phyloP scores from a whole-genome alignment of 164 flowering plant genomes.

The Taxillus chinensis region DNA sequence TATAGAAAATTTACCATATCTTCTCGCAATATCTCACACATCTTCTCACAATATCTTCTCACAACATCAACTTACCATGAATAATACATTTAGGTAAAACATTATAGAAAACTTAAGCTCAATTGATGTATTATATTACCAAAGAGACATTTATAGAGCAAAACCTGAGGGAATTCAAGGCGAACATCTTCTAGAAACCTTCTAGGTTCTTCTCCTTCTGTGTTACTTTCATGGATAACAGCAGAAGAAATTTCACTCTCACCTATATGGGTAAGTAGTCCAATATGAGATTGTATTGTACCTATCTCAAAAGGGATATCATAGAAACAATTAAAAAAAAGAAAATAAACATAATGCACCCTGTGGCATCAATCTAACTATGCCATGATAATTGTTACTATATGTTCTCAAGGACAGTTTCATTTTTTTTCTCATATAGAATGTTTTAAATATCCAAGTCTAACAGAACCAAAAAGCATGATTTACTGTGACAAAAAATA shows the following conservation, averaged over 20 bases:
- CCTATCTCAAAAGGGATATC: background rate
- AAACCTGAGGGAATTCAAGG: slow-evolving; percentile 77
- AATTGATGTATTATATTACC: background rate
- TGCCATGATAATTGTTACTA: too few relatives aligned
- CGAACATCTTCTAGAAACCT: slow-evolving; percentile 85
- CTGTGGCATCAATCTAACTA: too few relatives aligned
- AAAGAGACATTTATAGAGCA: background rate
- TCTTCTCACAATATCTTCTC: too few relatives aligned
- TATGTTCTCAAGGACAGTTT: too few relatives aligned
- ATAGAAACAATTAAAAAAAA: background rate
- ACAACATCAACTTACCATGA: background rate
- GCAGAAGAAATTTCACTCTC: slow-evolving; percentile 69
- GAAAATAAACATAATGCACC: background rate
- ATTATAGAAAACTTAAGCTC: background rate
- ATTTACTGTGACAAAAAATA: too few relatives aligned
- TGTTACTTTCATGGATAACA: slow-evolving; percentile 75
- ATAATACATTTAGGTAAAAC: background rate
- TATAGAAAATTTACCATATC: background rate
- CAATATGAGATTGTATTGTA: slow-evolving; percentile 1
- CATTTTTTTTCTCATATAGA: too few relatives aligned
- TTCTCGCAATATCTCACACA: background rate
- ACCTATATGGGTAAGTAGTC: slow-evolving; percentile 29
- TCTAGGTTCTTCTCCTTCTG: slow-evolving; percentile 86
- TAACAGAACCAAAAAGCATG: too few relatives aligned
- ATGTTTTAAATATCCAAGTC: too few relatives aligned